These are phyloP conservation scores for Fraxinus angustifolia DNA, from an alignment of 305 asterid genomes.

Conservation along the genomic window DNA sequence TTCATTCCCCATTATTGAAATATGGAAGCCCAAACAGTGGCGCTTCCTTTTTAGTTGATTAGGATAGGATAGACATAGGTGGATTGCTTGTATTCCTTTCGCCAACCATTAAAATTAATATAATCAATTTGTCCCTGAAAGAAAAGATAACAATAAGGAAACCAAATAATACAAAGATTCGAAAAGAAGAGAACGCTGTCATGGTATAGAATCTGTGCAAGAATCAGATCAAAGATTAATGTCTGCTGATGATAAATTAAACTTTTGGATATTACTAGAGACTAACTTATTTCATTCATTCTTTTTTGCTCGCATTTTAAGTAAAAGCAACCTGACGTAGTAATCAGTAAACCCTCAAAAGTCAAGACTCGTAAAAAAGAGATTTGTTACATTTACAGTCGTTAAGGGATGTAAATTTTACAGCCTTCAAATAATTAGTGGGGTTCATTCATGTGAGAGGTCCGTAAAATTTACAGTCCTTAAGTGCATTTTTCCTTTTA, in stretches of 20 bases:
- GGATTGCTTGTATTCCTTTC: not conserved
- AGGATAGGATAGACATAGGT: not conserved
- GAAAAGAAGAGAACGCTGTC: not conserved
- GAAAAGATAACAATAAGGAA: not conserved
- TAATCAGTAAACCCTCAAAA: not conserved
- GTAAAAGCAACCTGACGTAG: not conserved
- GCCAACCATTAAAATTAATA: not conserved
- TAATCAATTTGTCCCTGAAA: not conserved
- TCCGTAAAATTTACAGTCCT: too few relatives aligned
- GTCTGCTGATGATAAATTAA: not conserved
- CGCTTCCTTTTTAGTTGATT: not conserved
- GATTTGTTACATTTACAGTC: too few relatives aligned
- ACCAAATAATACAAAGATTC: not conserved
- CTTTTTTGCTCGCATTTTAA: not conserved
- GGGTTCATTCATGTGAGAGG: too few relatives aligned
- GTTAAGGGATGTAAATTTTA: too few relatives aligned
- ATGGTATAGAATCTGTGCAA: not conserved
- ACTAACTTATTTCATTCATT: not conserved
- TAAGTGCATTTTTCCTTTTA: too few relatives aligned
- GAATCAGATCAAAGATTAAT: not conserved
- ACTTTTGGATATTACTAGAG: too few relatives aligned
- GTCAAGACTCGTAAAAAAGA: not conserved
- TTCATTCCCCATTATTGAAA: too few relatives aligned
- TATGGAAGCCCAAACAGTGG: not conserved
- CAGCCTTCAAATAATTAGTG: too few relatives aligned